These are phyloP conservation scores for Stagonosporopsis cucurbitacearum DNA, from an alignment of 2,329 filamentous ascomycete genomes.

Conservation along the genomic window DNA sequence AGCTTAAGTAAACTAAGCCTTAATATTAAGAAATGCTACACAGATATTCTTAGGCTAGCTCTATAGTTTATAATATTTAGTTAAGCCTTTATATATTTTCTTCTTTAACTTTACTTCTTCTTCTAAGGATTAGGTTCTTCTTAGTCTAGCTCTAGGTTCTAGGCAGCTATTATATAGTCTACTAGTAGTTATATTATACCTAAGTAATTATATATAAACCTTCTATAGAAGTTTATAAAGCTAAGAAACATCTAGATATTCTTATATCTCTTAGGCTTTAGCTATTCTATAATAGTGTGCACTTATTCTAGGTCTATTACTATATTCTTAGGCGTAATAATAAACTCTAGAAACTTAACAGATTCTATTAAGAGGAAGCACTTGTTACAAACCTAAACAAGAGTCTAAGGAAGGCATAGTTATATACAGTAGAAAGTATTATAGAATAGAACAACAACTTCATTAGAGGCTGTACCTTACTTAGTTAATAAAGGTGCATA, in stretches of 20 bases:
- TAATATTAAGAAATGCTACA: background rate
- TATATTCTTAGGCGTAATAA: no score
- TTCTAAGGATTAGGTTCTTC: background rate
- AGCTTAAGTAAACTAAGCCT: background rate
- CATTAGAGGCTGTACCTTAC: no score
- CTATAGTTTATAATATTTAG: no score
- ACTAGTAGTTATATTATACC: background rate
- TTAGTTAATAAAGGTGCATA: no score
- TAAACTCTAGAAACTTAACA: no score
- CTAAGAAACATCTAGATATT: background rate
- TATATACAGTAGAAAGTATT: no score
- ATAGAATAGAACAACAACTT: no score
- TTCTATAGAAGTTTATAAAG: background rate
- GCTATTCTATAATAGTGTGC: slow-evolving; percentile 2
- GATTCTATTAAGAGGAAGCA: no score
- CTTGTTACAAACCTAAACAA: no score
- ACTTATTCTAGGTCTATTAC: slow-evolving; percentile 1
- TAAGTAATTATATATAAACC: background rate
- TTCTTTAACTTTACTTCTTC: background rate
- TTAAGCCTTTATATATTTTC: background rate
- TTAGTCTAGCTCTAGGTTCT: background rate
- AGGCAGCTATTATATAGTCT: background rate
- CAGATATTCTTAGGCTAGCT: background rate
- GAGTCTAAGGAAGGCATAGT: no score
- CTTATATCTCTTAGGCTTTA: background rate